Evolutionary conservation across 306 rosid species (phyloP).

Genomic region (Lupinus albus): DNA sequence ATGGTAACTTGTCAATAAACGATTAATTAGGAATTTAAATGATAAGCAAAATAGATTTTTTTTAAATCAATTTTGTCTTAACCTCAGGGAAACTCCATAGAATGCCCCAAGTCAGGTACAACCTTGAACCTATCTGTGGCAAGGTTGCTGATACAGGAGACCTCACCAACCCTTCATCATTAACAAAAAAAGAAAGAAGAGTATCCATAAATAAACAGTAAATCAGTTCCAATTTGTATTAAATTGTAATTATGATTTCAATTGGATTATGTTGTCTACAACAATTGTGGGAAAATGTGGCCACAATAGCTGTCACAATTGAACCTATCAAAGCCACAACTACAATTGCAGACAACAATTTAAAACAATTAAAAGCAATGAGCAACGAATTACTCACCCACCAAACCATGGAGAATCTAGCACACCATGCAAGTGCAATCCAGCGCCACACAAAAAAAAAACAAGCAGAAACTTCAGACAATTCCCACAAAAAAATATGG

Average conservation of each 20-base stretch:
- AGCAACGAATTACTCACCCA: constrained; percentile 63
- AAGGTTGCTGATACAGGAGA: constrained; percentile 85
- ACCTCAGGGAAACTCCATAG: constrained; percentile 93
- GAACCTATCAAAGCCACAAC: no score
- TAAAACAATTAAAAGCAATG: background rate
- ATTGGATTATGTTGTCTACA: no score
- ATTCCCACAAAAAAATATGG: background rate
- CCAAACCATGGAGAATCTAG: constrained; percentile 84
- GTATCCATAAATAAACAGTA: constrained; percentile 5
- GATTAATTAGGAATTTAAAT: background rate
- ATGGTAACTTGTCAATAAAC: constrained; percentile 13
- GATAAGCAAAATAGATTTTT: background rate
- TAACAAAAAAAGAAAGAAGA: background rate
- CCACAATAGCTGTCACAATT: no score
- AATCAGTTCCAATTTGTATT: constrained; percentile 12
- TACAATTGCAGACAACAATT: no score
- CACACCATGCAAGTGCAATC: constrained; percentile 38
- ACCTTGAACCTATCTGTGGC: constrained; percentile 79
- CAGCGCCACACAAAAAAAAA: constrained; percentile 20
- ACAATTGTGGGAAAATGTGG: no score
- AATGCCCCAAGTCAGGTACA: constrained; percentile 81
- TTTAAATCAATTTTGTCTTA: background rate
- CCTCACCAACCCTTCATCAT: constrained; percentile 68
- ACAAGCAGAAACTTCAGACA: background rate
- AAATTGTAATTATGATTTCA: no score